Evolutionary conservation across 2,329 filamentous ascomycete genomes (phyloP).

Genomic region (Epichloe typhina): DNA sequence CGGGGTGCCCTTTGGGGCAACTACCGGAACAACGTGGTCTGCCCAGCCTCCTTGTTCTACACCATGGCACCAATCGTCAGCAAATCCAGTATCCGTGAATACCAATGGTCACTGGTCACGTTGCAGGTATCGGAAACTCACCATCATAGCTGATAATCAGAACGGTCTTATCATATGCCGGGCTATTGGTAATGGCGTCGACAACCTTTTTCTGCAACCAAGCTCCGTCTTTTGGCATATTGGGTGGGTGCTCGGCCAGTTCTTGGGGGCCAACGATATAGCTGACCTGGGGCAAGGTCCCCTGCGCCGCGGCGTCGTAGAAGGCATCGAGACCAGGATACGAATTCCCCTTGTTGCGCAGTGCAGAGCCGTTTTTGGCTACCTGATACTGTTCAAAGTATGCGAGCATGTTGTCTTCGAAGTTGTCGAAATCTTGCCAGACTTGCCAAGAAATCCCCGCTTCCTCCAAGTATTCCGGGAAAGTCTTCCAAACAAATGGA

Average conservation of each 20-base stretch:
- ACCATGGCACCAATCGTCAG: background rate
- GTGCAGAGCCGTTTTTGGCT: constrained; percentile 6
- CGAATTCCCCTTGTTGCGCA: constrained; percentile 18
- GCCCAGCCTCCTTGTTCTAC: constrained; percentile 40
- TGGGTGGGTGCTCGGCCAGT: constrained; percentile 29
- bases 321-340: constrained; percentile 34
- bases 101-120: too few relatives aligned
- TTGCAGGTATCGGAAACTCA: constrained; percentile 8
- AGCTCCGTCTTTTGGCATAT: constrained; percentile 37
- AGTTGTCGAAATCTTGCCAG: constrained; percentile 35
- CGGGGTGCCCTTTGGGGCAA: constrained; percentile 30
- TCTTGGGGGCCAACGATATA: constrained; percentile 41
- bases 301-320: constrained; percentile 32
- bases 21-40: constrained; percentile 36
- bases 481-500: constrained; percentile 37
- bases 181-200: constrained; percentile 33
- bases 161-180: constrained; percentile 33
- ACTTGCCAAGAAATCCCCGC: constrained; percentile 36
- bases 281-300: constrained; percentile 35
- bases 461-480: constrained; percentile 33
- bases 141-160: constrained; percentile 40
- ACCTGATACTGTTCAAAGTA: constrained; percentile 18
- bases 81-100: background rate
- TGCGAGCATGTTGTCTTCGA: constrained; percentile 38
- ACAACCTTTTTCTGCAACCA: constrained; percentile 42